Base-by-base conservation (phyloP, 2,329 filamentous ascomycete genomes). In the Aspergillus sp. region DNA sequence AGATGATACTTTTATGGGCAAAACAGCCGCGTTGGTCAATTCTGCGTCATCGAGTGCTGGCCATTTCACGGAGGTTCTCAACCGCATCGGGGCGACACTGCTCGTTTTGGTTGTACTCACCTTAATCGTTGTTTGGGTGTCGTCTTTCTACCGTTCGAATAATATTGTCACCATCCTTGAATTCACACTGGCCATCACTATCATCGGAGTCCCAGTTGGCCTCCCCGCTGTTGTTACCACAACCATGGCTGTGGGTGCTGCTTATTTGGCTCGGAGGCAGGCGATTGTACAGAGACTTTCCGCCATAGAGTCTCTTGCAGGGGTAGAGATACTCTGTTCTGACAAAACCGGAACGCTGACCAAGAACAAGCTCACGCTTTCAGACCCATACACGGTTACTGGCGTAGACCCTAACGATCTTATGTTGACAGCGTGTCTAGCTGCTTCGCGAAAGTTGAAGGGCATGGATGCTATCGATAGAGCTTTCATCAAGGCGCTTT, bases 381-480 rank as follows among this genome's bases (percentile, higher is more conserved):
- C 89, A 52, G 91, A 96, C 73, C 91, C 91, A 56, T 96, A 88
- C 81, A 90, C 87, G 39, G 89, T 95, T 61, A 81, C 84, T 60
- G 91, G 91, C 70, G 89, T 96, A 59, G 89, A 93, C 66, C 84
- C 89, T 36, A 89, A 95, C 76, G 91, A 96, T 69, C 88, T 96
- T 62, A 96, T 96, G 90, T 83, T 96, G 64, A 95, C 91, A 79
- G 91, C 91, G 69, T 96, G 91, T 76, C 80, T 96, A 70, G 91
- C 91, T 70, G 91, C 91, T 62, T 93, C 89, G 65, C 89, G 91
- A 80, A 96, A 95, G 85, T 93, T 93, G 85, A 96, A 96, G 83
- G 91, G 91, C 81, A 93, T 96, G 63, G 91, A 96, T 73, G 90
- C 92, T 66, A 96, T 96, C 67, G 92, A 96, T 84, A 95, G 93